Conservation (phyloP, 129 eudicot species). For the Lactuca sativa region DNA sequence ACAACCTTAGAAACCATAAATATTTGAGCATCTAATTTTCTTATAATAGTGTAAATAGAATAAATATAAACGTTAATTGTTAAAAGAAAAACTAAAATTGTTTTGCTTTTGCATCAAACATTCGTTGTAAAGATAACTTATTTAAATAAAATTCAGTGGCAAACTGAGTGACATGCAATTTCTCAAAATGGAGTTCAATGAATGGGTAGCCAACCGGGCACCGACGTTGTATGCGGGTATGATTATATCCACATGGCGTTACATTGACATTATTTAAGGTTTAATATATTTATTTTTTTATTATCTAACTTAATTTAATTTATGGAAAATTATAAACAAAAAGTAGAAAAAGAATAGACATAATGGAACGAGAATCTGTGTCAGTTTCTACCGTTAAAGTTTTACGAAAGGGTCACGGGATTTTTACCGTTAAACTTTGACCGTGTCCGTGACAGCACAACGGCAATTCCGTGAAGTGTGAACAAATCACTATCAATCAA, state of each 20-base stretch:
- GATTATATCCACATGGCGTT: not conserved
- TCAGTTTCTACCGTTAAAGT: not conserved
- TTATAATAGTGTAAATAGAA: too few species aligned
- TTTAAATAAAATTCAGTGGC: too few species aligned
- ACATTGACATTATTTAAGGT: not conserved
- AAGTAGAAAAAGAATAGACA: not conserved
- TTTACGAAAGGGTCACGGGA: conserved; percentile 14
- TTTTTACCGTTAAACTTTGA: conserved; percentile 32
- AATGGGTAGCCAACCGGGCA: not conserved
- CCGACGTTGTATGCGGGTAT: not conserved
- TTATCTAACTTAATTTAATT: not conserved
- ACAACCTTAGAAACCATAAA: too few species aligned
- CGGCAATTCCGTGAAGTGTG: conserved; percentile 29
- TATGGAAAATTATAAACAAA: not conserved
- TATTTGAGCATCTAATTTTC: too few species aligned
- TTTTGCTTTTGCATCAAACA: too few species aligned
- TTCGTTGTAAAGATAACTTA: too few species aligned
- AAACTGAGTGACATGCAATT: too few species aligned
- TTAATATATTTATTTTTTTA: too few species aligned
- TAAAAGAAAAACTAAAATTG: too few species aligned
- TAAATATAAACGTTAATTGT: too few species aligned
- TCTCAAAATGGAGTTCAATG: not conserved
- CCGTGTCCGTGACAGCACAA: conserved; percentile 27
- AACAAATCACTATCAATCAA: conserved; percentile 24
- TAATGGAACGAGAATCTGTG: not conserved